phyloP scores from a whole-genome alignment of 2,329 filamentous ascomycete genomes.

The Aspergillus puulaauensis region DNA sequence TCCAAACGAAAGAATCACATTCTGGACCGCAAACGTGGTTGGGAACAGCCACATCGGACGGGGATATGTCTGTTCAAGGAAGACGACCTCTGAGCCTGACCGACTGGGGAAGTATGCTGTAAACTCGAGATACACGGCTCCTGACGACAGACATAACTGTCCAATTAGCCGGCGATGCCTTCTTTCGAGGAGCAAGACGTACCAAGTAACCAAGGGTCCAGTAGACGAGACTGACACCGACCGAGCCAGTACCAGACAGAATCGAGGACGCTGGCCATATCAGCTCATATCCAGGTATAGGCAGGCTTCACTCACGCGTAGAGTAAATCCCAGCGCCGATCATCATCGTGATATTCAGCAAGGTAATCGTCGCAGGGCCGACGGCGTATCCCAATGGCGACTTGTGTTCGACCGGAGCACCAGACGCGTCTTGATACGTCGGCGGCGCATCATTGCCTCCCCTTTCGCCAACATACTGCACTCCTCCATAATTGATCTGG shows the following conservation, averaged over 20 bases:
- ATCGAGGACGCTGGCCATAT: conserved; percentile 49
- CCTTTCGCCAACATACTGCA: conserved; percentile 13
- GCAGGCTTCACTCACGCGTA: conserved; percentile 51
- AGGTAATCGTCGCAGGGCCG: conserved; percentile 55
- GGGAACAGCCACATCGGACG: conserved; percentile 64
- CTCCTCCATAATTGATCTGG: not conserved
- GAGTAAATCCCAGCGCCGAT: conserved; percentile 65
- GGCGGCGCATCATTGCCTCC: conserved; percentile 48
- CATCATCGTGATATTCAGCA: conserved; percentile 63
- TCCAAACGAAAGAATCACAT: conserved; percentile 63
- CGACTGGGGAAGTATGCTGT: conserved; percentile 66
- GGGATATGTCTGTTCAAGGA: conserved; percentile 67
- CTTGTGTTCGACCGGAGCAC: conserved; percentile 59
- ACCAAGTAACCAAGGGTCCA: conserved; percentile 65
- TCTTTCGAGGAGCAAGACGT: conserved; percentile 28
- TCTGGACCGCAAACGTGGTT: conserved; percentile 63
- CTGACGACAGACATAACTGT: not conserved
- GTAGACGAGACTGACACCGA: conserved; percentile 63
- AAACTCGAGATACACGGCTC: conserved; percentile 60
- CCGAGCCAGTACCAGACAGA: conserved; percentile 58
- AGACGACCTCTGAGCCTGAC: conserved; percentile 65
- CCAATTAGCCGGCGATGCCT: conserved; percentile 38
- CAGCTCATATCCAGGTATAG: not conserved
- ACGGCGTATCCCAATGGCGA: conserved; percentile 63
- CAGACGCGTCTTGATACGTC: conserved; percentile 61